These are phyloP conservation scores for Laguncularia racemosa DNA, from an alignment of 345 rosid genomes.

Conservation along the genomic window DNA sequence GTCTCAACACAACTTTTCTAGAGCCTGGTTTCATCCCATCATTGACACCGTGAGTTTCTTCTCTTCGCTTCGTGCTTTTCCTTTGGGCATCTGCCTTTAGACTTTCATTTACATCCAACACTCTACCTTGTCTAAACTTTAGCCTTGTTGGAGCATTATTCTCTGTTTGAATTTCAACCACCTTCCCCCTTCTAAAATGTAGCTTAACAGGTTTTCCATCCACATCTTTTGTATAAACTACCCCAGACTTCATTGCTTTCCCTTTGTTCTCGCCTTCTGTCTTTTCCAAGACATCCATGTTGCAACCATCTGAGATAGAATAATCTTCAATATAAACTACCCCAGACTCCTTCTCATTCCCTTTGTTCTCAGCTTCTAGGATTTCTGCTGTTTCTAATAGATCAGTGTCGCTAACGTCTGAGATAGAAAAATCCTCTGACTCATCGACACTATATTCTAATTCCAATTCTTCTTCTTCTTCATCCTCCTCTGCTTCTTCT, in stretches of 20 bases:
- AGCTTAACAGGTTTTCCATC: constrained; percentile 34
- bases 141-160: constrained; percentile 51
- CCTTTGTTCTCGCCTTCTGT: constrained; percentile 16
- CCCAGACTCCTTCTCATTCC: not conserved
- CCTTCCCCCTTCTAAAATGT: constrained; percentile 55
- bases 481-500: not conserved
- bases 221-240: constrained; percentile 20
- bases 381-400: constrained; percentile 13
- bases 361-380: not conserved
- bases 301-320: too few relatives aligned
- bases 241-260: constrained; percentile 16
- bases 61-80: constrained; percentile 38
- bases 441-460: not conserved
- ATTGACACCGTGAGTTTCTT: constrained; percentile 19
- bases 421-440: constrained; percentile 4
- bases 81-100: constrained; percentile 22
- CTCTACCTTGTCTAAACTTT: constrained; percentile 55
- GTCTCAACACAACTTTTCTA: constrained; percentile 55
- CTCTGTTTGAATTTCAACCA: constrained; percentile 42
- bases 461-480: not conserved
- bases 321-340: constrained; percentile 3
- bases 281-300: too few relatives aligned
- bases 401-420: not conserved
- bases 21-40: constrained; percentile 16
- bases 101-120: constrained; percentile 25